These are phyloP conservation scores for Cystobasidium sp. DNA, from an alignment of 1,284 basidiomycete genomes.

Conservation along the genomic window DNA sequence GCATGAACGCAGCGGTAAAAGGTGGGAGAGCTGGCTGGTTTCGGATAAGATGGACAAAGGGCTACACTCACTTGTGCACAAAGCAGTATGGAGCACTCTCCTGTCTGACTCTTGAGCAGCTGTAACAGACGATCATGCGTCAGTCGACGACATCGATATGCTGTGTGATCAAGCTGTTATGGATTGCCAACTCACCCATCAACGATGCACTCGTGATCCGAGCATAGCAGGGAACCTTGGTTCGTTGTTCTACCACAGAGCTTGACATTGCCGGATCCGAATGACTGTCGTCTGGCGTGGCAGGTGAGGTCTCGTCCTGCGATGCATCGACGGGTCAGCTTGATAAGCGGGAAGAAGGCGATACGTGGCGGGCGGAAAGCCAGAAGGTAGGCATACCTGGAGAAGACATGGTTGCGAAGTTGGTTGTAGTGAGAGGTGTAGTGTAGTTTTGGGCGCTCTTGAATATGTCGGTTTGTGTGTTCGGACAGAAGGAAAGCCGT, in stretches of 20 bases:
- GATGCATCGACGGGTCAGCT: conserved; percentile 14
- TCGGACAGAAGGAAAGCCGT: conserved; percentile 1
- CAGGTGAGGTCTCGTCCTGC: conserved; percentile 40
- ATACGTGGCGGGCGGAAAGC: background rate
- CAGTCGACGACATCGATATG: background rate
- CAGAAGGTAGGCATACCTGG: conserved; percentile 10
- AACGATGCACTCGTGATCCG: conserved; percentile 42
- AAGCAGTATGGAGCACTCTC: conserved; percentile 42
- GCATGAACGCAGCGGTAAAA: background rate
- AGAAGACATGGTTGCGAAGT: conserved; percentile 19
- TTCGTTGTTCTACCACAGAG: conserved; percentile 33
- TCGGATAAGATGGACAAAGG: background rate
- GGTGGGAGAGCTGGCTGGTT: background rate
- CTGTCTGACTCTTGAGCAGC: conserved; percentile 41
- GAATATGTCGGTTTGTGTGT: conserved; percentile 8
- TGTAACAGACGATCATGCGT: conserved; percentile 10
- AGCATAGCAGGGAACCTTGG: conserved; percentile 35
- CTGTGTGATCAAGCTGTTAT: background rate
- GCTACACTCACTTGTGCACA: conserved; percentile 42
- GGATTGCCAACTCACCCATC: conserved; percentile 20
- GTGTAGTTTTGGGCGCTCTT: background rate
- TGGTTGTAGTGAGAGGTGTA: background rate
- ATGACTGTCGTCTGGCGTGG: conserved; percentile 32
- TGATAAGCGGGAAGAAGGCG: conserved; percentile 9
- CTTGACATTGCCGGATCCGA: conserved; percentile 23